These are phyloP conservation scores for Geosmithia flava DNA, from an alignment of 2,329 filamentous ascomycete species.

Conservation along the genomic window DNA sequence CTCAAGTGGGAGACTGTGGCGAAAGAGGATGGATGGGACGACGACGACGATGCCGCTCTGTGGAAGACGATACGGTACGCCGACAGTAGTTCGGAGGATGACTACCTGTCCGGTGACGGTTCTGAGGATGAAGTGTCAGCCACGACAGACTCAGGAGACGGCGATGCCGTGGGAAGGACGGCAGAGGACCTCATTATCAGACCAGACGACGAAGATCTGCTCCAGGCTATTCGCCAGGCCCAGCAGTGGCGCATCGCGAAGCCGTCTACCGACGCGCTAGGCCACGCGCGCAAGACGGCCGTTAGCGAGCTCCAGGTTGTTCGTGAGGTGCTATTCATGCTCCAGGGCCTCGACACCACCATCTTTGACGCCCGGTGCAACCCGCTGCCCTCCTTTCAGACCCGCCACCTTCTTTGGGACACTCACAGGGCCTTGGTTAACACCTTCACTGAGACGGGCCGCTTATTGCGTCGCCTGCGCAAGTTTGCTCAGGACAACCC, in stretches of 20 bases:
- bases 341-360: constrained; percentile 64
- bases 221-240: constrained; percentile 16
- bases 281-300: constrained; percentile 22
- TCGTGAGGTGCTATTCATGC: constrained; percentile 75
- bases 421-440: constrained; percentile 34
- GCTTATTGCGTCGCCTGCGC: constrained; percentile 31
- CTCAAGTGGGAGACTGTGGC: constrained; percentile 74
- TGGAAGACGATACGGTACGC: constrained; percentile 62
- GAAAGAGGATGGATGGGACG: constrained; percentile 59
- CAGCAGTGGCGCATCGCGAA: constrained; percentile 22
- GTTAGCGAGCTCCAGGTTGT: constrained; percentile 63
- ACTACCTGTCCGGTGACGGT: constrained; percentile 21
- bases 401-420: constrained; percentile 34
- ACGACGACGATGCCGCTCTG: constrained; percentile 40
- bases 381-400: constrained; percentile 28
- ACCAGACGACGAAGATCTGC: constrained; percentile 16
- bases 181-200: constrained; percentile 21
- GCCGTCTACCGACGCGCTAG: constrained; percentile 19
- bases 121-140: constrained; percentile 13
- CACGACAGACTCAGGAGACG: constrained; percentile 12
- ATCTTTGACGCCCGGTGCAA: constrained; percentile 43
- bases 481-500: constrained; percentile 29
- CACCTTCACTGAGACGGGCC: constrained; percentile 33
- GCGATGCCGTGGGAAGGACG: constrained; percentile 10
- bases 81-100: constrained; percentile 48